phyloP scores from a whole-genome alignment of 805 yeast species.

The Metschnikowia sp. region DNA sequence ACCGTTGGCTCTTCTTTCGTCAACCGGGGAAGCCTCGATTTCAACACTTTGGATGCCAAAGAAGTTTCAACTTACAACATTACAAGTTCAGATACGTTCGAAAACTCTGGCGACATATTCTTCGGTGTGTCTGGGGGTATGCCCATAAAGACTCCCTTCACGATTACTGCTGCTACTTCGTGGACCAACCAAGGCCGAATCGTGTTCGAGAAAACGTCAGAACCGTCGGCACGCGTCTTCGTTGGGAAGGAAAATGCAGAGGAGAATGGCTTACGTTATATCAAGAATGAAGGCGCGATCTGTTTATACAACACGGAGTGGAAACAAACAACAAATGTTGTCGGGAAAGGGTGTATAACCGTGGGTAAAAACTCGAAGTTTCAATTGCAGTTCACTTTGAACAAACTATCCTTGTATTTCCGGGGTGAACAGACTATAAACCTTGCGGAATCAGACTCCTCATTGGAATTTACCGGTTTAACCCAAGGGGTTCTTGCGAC shows the following conservation, averaged over 20 bases:
- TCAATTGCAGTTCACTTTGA: neutral
- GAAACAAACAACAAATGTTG: slow-evolving; percentile 20
- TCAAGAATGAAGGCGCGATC: slow-evolving; percentile 26
- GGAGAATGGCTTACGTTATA: slow-evolving; percentile 1
- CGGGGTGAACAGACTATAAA: slow-evolving; percentile 2
- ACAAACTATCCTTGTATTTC: neutral
- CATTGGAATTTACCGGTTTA: slow-evolving; percentile 2
- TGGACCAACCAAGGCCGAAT: slow-evolving; percentile 8
- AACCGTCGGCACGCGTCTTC: neutral
- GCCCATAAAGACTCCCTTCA: slow-evolving; percentile 1
- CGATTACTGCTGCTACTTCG: neutral
- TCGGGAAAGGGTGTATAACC: slow-evolving; percentile 25
- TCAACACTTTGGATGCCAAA: slow-evolving; percentile 19
- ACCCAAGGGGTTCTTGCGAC: neutral
- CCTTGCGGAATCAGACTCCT: slow-evolving; percentile 1
- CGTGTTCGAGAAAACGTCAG: slow-evolving; percentile 1
- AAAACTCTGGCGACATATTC: slow-evolving; percentile 23
- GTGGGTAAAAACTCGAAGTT: slow-evolving; percentile 2
- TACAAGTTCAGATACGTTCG: slow-evolving; percentile 11
- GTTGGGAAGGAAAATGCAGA: neutral
- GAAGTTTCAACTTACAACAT: slow-evolving; percentile 19
- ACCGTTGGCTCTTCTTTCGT: neutral
- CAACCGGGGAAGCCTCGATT: slow-evolving; percentile 20
- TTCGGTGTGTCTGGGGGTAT: slow-evolving; percentile 21
- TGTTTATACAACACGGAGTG: slow-evolving; percentile 23